Evolutionary conservation across 495 filamentous ascomycete species (phyloP).

Genomic region (Pyrenopolyporus hunteri): DNA sequence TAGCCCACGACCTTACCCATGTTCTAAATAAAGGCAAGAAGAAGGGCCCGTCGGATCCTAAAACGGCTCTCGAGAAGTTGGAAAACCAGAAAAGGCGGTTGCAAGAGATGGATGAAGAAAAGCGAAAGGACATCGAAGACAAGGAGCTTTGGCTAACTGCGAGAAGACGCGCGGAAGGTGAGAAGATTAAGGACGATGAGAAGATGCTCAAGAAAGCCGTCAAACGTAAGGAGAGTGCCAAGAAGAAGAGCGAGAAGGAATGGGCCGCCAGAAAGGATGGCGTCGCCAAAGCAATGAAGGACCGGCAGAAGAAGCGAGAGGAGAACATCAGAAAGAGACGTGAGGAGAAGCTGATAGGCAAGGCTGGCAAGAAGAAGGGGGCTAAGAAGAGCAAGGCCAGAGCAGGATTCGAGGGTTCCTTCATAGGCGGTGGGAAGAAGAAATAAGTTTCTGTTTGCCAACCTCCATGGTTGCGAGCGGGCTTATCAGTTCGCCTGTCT

Average conservation of each 20-base stretch:
- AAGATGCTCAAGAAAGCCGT: slow-evolving; percentile 91
- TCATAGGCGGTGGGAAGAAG: slow-evolving; percentile 62
- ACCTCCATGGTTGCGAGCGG: not conserved
- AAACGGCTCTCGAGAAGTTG: slow-evolving; percentile 71
- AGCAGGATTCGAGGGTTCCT: slow-evolving; percentile 93
- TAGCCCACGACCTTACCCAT: slow-evolving; percentile 68
- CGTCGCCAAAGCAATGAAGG: slow-evolving; percentile 75
- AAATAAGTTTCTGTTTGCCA: slow-evolving; percentile 28
- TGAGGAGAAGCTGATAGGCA: slow-evolving; percentile 73
- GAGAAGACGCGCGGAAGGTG: slow-evolving; percentile 84
- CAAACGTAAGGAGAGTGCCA: slow-evolving; percentile 87
- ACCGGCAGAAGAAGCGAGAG: slow-evolving; percentile 85
- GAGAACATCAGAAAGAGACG: slow-evolving; percentile 83
- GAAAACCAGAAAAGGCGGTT: slow-evolving; percentile 76
- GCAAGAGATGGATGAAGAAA: slow-evolving; percentile 70
- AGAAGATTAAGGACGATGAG: slow-evolving; percentile 88
- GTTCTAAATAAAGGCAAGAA: slow-evolving; percentile 63
- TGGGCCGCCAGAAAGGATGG: slow-evolving; percentile 84
- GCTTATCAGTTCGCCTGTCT: not conserved
- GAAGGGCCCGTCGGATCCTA: slow-evolving; percentile 80
- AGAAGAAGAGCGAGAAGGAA: slow-evolving; percentile 87
- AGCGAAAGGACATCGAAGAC: slow-evolving; percentile 83
- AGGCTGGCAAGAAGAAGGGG: slow-evolving; percentile 65
- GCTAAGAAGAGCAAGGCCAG: slow-evolving; percentile 63
- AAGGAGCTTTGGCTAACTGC: slow-evolving; percentile 95